A percentile compares a stretch with the other conserved stretches of the same genome.
Conservation (phyloP, 164 flowering plant genomes). For the Umbellularia californica region DNA sequence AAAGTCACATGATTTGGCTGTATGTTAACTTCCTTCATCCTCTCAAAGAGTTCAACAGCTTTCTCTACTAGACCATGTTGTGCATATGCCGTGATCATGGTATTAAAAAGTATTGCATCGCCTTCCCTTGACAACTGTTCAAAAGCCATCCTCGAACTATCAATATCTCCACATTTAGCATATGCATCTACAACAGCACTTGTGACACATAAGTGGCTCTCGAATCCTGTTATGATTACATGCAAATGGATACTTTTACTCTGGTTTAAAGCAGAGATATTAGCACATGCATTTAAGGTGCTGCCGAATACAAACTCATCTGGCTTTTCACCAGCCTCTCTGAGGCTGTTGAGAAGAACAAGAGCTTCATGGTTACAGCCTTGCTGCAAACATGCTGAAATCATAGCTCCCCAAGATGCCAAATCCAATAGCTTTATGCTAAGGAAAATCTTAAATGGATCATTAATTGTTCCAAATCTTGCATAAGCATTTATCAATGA, state of each 20-base stretch:
- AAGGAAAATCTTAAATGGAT: conserved; percentile 29
- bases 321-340: conserved; percentile 33
- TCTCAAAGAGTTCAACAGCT: conserved; percentile 37
- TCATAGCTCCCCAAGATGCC: conserved; percentile 43
- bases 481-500: conserved; percentile 37
- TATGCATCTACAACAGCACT: conserved; percentile 54
- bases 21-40: conserved; percentile 33
- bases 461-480: conserved; percentile 21
- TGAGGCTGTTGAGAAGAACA: conserved; percentile 22
- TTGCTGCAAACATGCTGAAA: conserved; percentile 38
- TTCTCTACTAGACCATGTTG: conserved; percentile 43
- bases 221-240: conserved; percentile 40
- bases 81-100: conserved; percentile 53
- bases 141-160: conserved; percentile 37
- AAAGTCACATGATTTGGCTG: conserved; percentile 50
- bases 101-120: conserved; percentile 37
- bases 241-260: conserved; percentile 39
- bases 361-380: conserved; percentile 34
- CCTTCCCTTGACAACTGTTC: conserved; percentile 12
- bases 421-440: conserved; percentile 26
- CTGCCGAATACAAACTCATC: conserved; percentile 53
- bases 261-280: conserved; percentile 23
- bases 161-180: conserved; percentile 55
- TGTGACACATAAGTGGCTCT: conserved; percentile 26
- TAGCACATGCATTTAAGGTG: conserved; percentile 40